Percentiles rank a stretch among this genome's conserved stretches.
Evolutionary conservation across 768 basidiomycete species (phyloP).

Genomic region (Boletus coccyginus): DNA sequence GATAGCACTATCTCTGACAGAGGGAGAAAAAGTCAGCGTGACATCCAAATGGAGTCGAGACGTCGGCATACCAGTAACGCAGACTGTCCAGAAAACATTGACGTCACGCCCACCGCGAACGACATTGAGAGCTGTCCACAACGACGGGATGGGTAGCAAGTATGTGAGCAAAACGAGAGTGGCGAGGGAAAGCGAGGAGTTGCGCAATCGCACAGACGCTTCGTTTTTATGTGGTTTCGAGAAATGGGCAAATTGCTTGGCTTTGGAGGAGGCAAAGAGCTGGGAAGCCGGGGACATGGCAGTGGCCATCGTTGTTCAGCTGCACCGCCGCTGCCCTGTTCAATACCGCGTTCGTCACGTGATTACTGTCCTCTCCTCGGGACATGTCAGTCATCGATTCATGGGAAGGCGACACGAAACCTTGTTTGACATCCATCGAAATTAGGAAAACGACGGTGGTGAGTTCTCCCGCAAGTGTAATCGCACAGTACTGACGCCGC

Average conservation of each 20-base stretch:
- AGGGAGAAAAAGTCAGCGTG: neutral
- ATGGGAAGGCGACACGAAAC: too few species aligned
- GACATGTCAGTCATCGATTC: too few species aligned
- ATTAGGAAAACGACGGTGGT: too few species aligned
- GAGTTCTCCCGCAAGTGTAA: too few species aligned
- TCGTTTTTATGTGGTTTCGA: constrained; percentile 38
- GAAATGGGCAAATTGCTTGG: constrained; percentile 19
- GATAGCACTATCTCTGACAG: constrained; percentile 30
- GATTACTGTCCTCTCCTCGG: neutral
- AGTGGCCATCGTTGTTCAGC: constrained; percentile 13
- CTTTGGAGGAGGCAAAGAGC: constrained; percentile 23
- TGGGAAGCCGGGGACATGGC: constrained; percentile 21
- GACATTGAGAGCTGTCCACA: constrained; percentile 34
- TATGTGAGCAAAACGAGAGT: constrained; percentile 35
- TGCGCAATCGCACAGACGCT: constrained; percentile 39
- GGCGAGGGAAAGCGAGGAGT: constrained; percentile 34
- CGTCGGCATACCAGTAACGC: constrained; percentile 29
- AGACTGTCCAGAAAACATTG: constrained; percentile 21
- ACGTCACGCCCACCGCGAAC: constrained; percentile 20
- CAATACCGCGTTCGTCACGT: neutral
- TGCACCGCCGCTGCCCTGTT: neutral
- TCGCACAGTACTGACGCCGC: too few species aligned
- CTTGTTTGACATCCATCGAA: too few species aligned
- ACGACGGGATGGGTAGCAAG: constrained; percentile 37
- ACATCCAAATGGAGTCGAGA: neutral